Base-by-base conservation (phyloP, 2,329 filamentous ascomycete species). In the Neobulgaria alba region DNA sequence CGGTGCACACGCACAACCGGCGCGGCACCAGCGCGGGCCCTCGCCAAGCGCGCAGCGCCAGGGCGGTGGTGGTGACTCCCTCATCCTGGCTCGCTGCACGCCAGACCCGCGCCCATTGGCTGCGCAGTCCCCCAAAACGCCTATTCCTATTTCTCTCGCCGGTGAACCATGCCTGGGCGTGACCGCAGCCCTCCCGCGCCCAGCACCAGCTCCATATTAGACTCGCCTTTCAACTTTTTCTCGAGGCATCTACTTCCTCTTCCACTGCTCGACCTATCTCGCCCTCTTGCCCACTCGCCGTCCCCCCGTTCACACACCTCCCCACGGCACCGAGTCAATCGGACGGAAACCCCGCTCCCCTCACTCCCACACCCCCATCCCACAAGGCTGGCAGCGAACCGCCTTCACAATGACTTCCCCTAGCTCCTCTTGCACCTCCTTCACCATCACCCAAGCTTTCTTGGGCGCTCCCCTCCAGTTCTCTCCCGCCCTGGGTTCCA, bases 391-490 rank as follows among this genome's bases (percentile, higher is more conserved):
- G 12, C 23, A 26, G 23, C 23, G 12, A 7, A 12, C 7, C 23
- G 7, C 12, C 23, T 7, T 26, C 23, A 12, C 23, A 26, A 26
- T 26, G 23, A 12, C 23, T 26, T 12, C 7, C 23, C 7, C 23
- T 26, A 26, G 12, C 23, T 12, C 23, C 7, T 7, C 23, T 26
- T 26, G 7, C 23, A 12, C 47, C 36, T 42, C 47, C 21, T 52
- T 54, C 48, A 45, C 47, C 39, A 47, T 49, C 39, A 75, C 69
- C 56, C 77, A 81, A 64, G 67, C 73, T 32, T 59, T 66, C 36
- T 64, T 76, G 40, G 76, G 76, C 38, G 67, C 70, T 35, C 62
- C 70, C 46, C 66, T 81, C 42, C 66, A 86, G 62, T 78, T 86
- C 71, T 62, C 79, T 59, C 72, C 85, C 65, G 64, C 80, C 54